Evolutionary conservation across 495 filamentous ascomycete genomes (phyloP), one percentile per base, ranked within the genome.

Genomic region (Neurospora africana): DNA sequence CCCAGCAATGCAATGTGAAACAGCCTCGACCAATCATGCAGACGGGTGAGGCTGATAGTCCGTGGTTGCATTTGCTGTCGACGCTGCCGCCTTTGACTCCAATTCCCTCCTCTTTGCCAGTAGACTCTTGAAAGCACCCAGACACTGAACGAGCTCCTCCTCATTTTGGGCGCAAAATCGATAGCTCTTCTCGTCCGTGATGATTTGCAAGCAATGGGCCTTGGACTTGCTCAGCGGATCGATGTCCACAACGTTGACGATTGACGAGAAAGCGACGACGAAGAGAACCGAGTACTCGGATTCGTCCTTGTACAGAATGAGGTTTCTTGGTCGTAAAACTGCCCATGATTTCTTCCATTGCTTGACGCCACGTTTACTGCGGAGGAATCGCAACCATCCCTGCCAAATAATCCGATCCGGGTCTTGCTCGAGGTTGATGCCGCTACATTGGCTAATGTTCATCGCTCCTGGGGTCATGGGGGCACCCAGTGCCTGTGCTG

Each of bases 321-420:
- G 81, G 70, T 92, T 92, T 72, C 91, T 91, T 0, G 93, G 90
- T 40, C 94, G 91, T n/a, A 98, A 83, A 0, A 99, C 95, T 0
- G 91, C 90, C 95, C 95, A 99, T 39, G 92, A 85, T 74, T 92
- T 91, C 84, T 97, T 98, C 95, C 95, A 99, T 76, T 95, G 92
- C 40, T 91, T 89, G 44, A 99, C 90, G 7, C 92, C 92, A n/a
- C 91, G 86, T 75, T 94, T 94, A 73, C 90, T 91, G 73, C 92
- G 93, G 35, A 97, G 87, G 73, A 92, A 90, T 79, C 93, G 91
- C 44, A 98, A 88, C 83, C 93, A 95, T 23, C 95, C 93, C 79
- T 98, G 93, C 87, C 92, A 97, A 58, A 98, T 87, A 23, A 98
- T 91, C 39, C 94, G 87, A 76, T 93, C 88, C 39, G 87, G 85